Evolutionary conservation across 2,329 filamentous ascomycete species (phyloP).

Genomic region (Acephala macrosclerotiorum): DNA sequence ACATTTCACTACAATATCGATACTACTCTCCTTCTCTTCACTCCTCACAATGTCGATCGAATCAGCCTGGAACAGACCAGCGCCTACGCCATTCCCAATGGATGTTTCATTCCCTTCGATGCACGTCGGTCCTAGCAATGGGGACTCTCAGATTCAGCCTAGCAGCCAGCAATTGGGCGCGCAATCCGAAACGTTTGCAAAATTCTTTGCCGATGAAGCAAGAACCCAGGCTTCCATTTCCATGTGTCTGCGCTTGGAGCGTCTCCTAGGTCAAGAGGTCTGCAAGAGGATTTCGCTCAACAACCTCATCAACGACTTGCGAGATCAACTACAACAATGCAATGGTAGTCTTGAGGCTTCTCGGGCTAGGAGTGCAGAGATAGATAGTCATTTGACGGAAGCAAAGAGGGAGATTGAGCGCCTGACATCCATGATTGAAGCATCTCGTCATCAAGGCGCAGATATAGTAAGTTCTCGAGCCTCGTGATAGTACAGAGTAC

Average conservation of each 20-base stretch:
- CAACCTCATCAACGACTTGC: neutral
- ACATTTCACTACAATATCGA: neutral
- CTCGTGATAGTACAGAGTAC: neutral
- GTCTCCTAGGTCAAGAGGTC: constrained; percentile 1
- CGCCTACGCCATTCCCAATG: neutral
- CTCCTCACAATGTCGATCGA: neutral
- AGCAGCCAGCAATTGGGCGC: neutral
- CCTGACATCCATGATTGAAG: constrained; percentile 2
- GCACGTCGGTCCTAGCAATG: neutral
- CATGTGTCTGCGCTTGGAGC: neutral
- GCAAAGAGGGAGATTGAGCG: constrained; percentile 1
- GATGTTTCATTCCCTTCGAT: neutral
- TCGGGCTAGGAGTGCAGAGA: neutral
- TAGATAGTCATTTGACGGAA: neutral
- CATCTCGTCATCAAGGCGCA: neutral
- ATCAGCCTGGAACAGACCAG: neutral
- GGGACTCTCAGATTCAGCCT: neutral
- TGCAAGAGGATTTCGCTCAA: neutral
- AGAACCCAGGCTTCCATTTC: constrained; percentile 2
- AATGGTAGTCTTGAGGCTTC: neutral
- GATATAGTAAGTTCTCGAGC: neutral
- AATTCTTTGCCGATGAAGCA: neutral
- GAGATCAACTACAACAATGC: neutral
- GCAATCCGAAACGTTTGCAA: neutral
- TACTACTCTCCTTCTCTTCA: neutral